Evolutionary conservation across 352 stramenopile species (phyloP).

Genomic region (Globisporangium nunn): DNA sequence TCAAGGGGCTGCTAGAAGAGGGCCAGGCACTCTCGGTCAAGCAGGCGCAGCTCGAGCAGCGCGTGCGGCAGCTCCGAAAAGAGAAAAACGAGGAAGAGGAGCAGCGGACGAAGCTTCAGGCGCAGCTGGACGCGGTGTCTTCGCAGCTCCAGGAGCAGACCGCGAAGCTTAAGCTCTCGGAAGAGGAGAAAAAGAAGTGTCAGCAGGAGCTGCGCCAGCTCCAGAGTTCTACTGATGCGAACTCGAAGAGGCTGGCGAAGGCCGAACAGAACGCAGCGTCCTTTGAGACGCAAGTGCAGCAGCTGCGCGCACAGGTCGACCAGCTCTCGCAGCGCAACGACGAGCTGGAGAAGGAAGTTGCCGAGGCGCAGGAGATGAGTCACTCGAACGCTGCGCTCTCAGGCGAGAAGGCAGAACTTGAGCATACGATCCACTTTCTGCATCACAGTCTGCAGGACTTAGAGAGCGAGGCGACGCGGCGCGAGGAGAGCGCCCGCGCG

Average conservation of each 20-base stretch:
- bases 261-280: constrained; percentile 19
- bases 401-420: constrained; percentile 45
- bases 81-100: constrained; percentile 79
- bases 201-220: constrained; percentile 27
- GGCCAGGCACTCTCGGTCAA: constrained; percentile 73
- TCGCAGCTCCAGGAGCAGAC: constrained; percentile 41
- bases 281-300: constrained; percentile 14
- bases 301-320: constrained; percentile 19
- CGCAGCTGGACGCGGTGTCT: constrained; percentile 37
- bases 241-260: constrained; percentile 21
- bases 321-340: constrained; percentile 26
- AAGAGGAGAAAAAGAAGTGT: constrained; percentile 46
- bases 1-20: constrained; percentile 64
- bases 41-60: constrained; percentile 64
- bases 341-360: constrained; percentile 29
- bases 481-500: constrained; percentile 50
- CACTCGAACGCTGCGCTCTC: constrained; percentile 45
- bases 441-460: constrained; percentile 48
- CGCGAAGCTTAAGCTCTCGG: constrained; percentile 32
- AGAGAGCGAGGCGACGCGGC: constrained; percentile 40
- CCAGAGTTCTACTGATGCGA: constrained; percentile 15
- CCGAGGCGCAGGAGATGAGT: constrained; percentile 29
- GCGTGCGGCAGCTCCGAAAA: constrained; percentile 56
- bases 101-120: constrained; percentile 39
- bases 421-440: constrained; percentile 55